Evolutionary conservation across 257 asterid species (phyloP).

Genomic region (Solanum dulcamara): DNA sequence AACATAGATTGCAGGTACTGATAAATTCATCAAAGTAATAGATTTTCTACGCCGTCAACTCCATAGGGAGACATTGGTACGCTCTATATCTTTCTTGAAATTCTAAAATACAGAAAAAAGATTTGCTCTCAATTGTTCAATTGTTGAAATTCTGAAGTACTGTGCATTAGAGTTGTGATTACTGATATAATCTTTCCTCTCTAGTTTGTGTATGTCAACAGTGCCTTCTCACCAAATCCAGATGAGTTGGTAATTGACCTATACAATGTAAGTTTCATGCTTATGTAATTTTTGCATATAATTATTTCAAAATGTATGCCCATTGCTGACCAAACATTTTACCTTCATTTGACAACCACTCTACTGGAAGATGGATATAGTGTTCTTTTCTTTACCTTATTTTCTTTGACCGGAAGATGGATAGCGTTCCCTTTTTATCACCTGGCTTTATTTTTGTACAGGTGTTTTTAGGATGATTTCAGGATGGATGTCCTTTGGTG

Average conservation of each 20-base stretch:
- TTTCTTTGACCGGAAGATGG: background rate
- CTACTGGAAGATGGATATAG: background rate
- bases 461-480: background rate
- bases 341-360: background rate
- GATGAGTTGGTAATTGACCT: constrained; percentile 79
- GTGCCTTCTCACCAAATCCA: constrained; percentile 94
- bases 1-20: constrained; percentile 71
- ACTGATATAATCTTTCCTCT: constrained; percentile 5
- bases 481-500: background rate
- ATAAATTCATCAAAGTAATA: constrained; percentile 79
- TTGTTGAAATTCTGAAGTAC: background rate
- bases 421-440: background rate
- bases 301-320: background rate
- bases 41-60: constrained; percentile 95
- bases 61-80: constrained; percentile 83
- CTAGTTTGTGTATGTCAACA: constrained; percentile 94
- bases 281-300: background rate
- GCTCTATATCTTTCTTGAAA: background rate
- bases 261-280: constrained; percentile 47
- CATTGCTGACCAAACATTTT: background rate
- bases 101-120: background rate
- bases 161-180: background rate
- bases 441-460: background rate
- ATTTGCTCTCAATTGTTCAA: background rate
- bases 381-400: background rate